Evolutionary conservation across 139 green algal genomes (phyloP), one percentile per base, ranked within the genome.

Genomic region (Edaphochlamys debaryana): DNA sequence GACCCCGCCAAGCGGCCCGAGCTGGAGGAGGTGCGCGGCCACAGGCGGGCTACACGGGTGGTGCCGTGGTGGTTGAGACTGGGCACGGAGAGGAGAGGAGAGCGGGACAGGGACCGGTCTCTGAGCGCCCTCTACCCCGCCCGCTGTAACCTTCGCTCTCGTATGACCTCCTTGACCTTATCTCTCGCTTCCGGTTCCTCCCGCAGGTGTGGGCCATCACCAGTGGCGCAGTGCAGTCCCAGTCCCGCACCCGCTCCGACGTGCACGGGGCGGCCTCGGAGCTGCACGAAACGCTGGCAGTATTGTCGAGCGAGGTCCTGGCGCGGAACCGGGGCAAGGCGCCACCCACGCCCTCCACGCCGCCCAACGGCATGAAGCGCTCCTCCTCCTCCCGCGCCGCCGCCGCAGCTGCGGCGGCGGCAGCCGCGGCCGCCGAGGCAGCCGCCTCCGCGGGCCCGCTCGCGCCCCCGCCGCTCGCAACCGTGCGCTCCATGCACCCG

Each of bases 1-100:
- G 89, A 93, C 67, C 89, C 89, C 11, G 38, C 66, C 34, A 68
- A 58, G 54, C 85, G 86, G 23, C 87, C 89, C 25, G 85, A 89
- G 52, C 75, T 90, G 70, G 89, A 92, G 32, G 86, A 90, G 67
- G 86, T 91, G 32, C 36, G 71, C 25, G 48, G 48, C 45, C n/a
- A n/a, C n/a, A n/a, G n/a, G n/a, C n/a, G n/a, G n/a, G n/a, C n/a
- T n/a, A n/a, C n/a, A n/a, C n/a, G n/a, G n/a, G n/a, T n/a, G n/a
- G n/a, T n/a, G n/a, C n/a, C n/a, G n/a, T n/a, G n/a, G n/a, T n/a
- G n/a, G n/a, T n/a, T n/a, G n/a, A n/a, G n/a, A n/a, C n/a, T n/a
- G n/a, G n/a, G n/a, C n/a, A n/a, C n/a, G n/a, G n/a, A n/a, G n/a
- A n/a, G n/a, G n/a, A n/a, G n/a, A n/a, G n/a, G n/a, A n/a, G n/a